Percentiles rank a stretch among this genome's conserved stretches.
Conservation (phyloP, 495 filamentous ascomycete species). For the Terfezia boudieri region DNA sequence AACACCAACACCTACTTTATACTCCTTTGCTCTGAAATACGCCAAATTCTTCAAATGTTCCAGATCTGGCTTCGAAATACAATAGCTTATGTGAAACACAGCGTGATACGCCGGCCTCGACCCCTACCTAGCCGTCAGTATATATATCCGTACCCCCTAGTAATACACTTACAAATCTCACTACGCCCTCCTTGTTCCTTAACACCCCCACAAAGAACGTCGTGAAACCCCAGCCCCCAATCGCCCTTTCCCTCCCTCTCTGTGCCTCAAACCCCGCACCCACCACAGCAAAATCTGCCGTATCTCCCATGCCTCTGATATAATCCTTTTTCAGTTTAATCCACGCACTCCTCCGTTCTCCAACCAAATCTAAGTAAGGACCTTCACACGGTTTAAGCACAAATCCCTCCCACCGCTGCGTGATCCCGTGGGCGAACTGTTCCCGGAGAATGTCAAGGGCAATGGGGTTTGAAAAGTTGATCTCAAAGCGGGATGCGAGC, state of each 20-base stretch:
- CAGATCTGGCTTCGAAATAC: conserved; percentile 28
- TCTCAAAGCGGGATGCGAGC: conserved; percentile 28
- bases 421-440: conserved; percentile 42
- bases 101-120: conserved; percentile 39
- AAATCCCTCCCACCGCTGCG: conserved; percentile 46
- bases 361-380: conserved; percentile 43
- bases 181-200: conserved; percentile 43
- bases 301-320: conserved; percentile 55
- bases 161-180: conserved; percentile 17
- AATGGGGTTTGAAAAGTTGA: conserved; percentile 35
- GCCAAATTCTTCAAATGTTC: conserved; percentile 28
- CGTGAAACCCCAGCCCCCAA: conserved; percentile 41
- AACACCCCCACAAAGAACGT: conserved; percentile 62
- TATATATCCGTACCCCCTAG: no score
- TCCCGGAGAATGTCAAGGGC: conserved; percentile 29
- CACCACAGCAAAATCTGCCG: conserved; percentile 57
- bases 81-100: conserved; percentile 34
- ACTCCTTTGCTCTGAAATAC: conserved; percentile 2
- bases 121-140: not conserved
- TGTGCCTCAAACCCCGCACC: conserved; percentile 43
- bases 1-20: conserved; percentile 3
- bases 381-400: conserved; percentile 59
- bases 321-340: conserved; percentile 89
- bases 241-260: conserved; percentile 29
- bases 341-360: conserved; percentile 25